Conservation (phyloP, 208 protist species). For the Trypanosoma cruzi region DNA sequence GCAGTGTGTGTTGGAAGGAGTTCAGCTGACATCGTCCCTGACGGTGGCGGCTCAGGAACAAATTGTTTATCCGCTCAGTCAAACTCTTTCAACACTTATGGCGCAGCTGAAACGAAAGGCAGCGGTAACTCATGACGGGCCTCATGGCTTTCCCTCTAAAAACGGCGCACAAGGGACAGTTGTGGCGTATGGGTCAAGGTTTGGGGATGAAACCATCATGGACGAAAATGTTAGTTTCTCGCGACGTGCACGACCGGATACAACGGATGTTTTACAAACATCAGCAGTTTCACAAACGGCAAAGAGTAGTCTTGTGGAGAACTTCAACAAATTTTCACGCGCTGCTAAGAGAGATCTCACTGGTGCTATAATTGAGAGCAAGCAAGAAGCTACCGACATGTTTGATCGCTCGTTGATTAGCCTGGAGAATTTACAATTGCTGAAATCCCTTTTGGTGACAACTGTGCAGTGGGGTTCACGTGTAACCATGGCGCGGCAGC, state of each 20-base stretch:
- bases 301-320: background rate
- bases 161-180: background rate
- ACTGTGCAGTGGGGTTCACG: slow-evolving; percentile 58
- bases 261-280: background rate
- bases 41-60: slow-evolving; percentile 84
- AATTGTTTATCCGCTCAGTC: slow-evolving; percentile 54
- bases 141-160: background rate
- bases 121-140: background rate
- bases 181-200: background rate
- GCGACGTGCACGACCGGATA: background rate
- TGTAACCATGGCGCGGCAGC: slow-evolving; percentile 42
- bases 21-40: slow-evolving; percentile 53
- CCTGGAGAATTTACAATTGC: slow-evolving; percentile 31
- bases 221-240: background rate
- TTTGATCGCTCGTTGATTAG: background rate
- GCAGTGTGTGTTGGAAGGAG: slow-evolving; percentile 39
- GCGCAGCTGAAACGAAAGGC: slow-evolving; percentile 45
- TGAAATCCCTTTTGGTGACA: slow-evolving; percentile 56
- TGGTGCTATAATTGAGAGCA: slow-evolving; percentile 20
- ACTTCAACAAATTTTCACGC: background rate
- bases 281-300: background rate
- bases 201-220: slow-evolving; percentile 15
- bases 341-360: slow-evolving; percentile 20
- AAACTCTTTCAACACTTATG: slow-evolving; percentile 66
- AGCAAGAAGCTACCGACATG: background rate